Percentiles rank a stretch among this genome's conserved stretches.
Evolutionary conservation across 192 early-diverging fungal species (phyloP).

Genomic region (Coemansia sp.): DNA sequence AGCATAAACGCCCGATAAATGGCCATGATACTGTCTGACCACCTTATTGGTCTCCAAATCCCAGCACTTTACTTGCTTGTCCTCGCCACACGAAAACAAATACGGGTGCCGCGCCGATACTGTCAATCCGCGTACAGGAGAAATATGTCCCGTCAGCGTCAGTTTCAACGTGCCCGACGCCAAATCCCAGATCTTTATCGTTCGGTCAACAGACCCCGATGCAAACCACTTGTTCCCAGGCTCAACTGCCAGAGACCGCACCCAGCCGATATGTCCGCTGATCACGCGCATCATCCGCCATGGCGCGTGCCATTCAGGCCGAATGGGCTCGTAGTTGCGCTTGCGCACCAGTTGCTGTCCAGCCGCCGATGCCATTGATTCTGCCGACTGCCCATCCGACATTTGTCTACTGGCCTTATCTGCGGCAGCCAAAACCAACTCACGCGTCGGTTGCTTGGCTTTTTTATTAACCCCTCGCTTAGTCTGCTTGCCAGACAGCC

Average conservation of each 20-base stretch:
- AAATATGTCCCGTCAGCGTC: conserved; percentile 96
- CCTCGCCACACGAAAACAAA: conserved; percentile 96
- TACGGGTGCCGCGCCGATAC: conserved; percentile 97
- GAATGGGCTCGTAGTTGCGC: conserved; percentile 44
- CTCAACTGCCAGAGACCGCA: conserved; percentile 90
- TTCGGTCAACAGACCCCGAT: conserved; percentile 95
- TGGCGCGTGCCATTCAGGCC: conserved; percentile 96
- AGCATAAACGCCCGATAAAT: conserved; percentile 93
- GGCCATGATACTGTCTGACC: conserved; percentile 98
- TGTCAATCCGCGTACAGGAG: conserved; percentile 91
- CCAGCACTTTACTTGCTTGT: conserved; percentile 99
- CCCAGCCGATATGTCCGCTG: conserved; percentile 98
- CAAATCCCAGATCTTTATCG: conserved; percentile 99
- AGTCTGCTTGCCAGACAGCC: conserved; percentile 28
- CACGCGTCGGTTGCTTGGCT: conserved; percentile 32
- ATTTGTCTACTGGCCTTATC: conserved; percentile 1
- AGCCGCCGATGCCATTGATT: conserved; percentile 19
- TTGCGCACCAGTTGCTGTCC: conserved; percentile 53
- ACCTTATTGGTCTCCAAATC: conserved; percentile 99
- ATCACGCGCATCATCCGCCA: conserved; percentile 96
- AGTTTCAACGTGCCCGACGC: conserved; percentile 96
- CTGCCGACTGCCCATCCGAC: neutral
- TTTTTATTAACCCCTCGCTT: conserved; percentile 26
- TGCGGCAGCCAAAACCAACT: conserved; percentile 30
- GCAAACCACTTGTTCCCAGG: conserved; percentile 98